Evolutionary conservation across 2,329 filamentous ascomycete genomes (phyloP).

Genomic region (Capronia coronata): DNA sequence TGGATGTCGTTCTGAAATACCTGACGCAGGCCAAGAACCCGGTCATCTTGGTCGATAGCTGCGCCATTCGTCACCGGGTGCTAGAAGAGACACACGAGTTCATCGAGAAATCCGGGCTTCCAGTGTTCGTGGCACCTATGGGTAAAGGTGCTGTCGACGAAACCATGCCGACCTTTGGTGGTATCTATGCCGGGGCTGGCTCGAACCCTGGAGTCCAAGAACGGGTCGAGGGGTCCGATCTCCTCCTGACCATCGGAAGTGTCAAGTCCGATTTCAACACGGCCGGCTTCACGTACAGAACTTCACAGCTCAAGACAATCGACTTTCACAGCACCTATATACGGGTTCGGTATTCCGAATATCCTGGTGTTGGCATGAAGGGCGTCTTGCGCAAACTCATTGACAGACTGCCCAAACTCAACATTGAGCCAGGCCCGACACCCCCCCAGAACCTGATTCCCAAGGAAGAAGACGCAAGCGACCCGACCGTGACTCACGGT

Average conservation of each 20-base stretch:
- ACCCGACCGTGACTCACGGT: constrained; percentile 47
- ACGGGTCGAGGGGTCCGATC: constrained; percentile 41
- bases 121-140: constrained; percentile 44
- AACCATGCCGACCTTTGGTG: constrained; percentile 42
- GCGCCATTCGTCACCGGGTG: constrained; percentile 40
- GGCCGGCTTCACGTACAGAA: constrained; percentile 50
- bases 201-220: constrained; percentile 35
- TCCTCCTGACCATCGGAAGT: constrained; percentile 45
- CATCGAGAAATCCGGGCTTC: constrained; percentile 41
- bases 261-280: constrained; percentile 46
- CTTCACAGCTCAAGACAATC: constrained; percentile 69
- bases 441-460: constrained; percentile 52
- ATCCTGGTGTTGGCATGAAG: constrained; percentile 70
- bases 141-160: constrained; percentile 50
- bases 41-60: constrained; percentile 49
- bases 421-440: constrained; percentile 48
- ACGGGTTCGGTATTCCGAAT: constrained; percentile 69
- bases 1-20: constrained; percentile 33
- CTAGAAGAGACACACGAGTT: constrained; percentile 40
- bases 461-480: constrained; percentile 26
- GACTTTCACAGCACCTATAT: constrained; percentile 72
- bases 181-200: constrained; percentile 44
- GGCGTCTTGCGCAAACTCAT: constrained; percentile 68
- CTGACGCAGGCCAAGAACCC: constrained; percentile 44
- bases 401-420: constrained; percentile 52